Evolutionary conservation across 73 alveolate genomes (phyloP), one percentile per base, ranked within the genome.

Genomic region (Stentor coeruleus): DNA sequence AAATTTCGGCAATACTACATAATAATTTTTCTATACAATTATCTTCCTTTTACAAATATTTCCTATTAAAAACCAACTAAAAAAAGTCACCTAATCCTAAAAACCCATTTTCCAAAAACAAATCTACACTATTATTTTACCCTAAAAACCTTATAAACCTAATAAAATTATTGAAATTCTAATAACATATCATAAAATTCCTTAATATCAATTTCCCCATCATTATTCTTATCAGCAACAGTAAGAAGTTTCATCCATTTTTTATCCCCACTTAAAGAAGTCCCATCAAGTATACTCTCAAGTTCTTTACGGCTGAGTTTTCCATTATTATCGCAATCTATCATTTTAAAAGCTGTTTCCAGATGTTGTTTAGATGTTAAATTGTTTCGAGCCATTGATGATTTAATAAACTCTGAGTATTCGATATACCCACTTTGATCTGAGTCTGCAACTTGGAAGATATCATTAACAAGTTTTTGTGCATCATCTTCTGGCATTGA

Each of bases 341-440:
- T 14, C 36, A 66, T 26, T 66, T 66, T 31, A 66, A 66, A 66
- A 26, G 79, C 79, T 0, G n/a, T 66, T 66, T 2, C 37, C 15
- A 66, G 14, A 11, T 66, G n/a, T 66, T 31, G 20, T 0, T 28
- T 2, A 28, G n/a, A 31, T 0, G 39, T 26, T 28, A 31, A 26
- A 33, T 37, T 26, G 36, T 20, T 26, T 1, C 42, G 14, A 20
- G n/a, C 33, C 79, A 31, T 66, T 26, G 42, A 20, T 20, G 42
- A 37, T 20, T 11, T 26, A 33, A 66, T 66, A 33, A 66, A 66
- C 37, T 66, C 79, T 31, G 79, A 20, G 37, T 26, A 66, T 31
- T 66, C 79, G 37, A 66, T 66, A 26, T 1, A 66, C 14, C 79
- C 79, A 33, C 2, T 66, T 66, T 66, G 36, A 33, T 66, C 66